These are phyloP conservation scores for Rutidosis leptorrhynchoides DNA, from an alignment of 129 eudicot genomes.

Conservation along the genomic window DNA sequence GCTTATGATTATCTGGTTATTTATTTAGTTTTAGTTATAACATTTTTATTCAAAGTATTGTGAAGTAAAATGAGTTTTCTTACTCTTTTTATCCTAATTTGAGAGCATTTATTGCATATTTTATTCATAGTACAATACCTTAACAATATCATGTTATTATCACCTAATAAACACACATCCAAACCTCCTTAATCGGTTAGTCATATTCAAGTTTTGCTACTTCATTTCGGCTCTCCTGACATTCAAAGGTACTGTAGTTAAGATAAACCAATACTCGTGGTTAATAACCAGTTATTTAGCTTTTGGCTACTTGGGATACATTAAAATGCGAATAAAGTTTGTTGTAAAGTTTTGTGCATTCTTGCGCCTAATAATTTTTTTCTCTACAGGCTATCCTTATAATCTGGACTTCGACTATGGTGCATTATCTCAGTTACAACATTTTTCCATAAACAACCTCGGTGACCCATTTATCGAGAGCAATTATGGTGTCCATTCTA, in stretches of 20 bases:
- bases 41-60: not conserved
- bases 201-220: not conserved
- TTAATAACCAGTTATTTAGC: not conserved
- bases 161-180: slow-evolving; percentile 6
- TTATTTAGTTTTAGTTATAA: not conserved
- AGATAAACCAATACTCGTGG: not conserved
- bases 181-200: not conserved
- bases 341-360: not conserved
- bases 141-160: not conserved
- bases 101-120: not conserved
- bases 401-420: slow-evolving; percentile 97
- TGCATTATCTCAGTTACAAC: slow-evolving; percentile 84
- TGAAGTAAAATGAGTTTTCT: not conserved
- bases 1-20: not conserved
- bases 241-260: not conserved
- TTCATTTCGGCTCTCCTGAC: not conserved
- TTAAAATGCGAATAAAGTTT: not conserved
- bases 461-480: slow-evolving; percentile 99
- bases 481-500: slow-evolving; percentile 96
- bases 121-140: not conserved
- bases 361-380: slow-evolving; percentile 3
- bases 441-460: slow-evolving; percentile 91
- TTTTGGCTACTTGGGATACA: not conserved
- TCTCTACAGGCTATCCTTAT: slow-evolving; percentile 74
- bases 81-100: not conserved